Base-by-base conservation (phyloP, 495 filamentous ascomycete species). In the Daldinia bambusicola region DNA sequence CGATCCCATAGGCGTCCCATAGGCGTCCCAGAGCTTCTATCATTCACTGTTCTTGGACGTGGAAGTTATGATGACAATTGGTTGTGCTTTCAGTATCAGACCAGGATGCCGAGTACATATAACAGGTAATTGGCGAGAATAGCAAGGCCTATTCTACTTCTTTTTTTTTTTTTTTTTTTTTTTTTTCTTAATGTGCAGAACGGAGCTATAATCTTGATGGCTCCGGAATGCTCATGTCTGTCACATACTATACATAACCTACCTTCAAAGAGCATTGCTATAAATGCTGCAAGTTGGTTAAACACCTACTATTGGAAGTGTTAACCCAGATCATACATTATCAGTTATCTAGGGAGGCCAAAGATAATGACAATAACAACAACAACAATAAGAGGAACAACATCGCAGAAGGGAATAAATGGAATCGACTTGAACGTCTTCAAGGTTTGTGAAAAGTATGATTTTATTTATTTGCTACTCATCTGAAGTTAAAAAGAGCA, bases 401-500 rank as follows among this genome's bases (percentile, higher is more conserved):
- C 26, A 26, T 26, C 26, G n/a, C n/a, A n/a, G 18, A 52, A 31
- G 18, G 22, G 30, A 31, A 52, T 26, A 10, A 31, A 22, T 20
- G 34, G 16, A 10, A 38, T 30, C 20, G 50, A 53, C 40, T 43
- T n/a, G 40, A 7, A 43, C 34, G 7, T 36, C 26, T 48, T 60
- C 45, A 26, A 55, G 20, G 61, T 63, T 63, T 31, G 22, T 26
- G 51, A 63, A 63, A 43, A 63, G 36, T 51, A 55, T 41, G 50
- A 34, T 5, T 45, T n/a, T 1, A 20, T 45, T 30, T 7, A 7
- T 1, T 10, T 7, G 6, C 34, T 36, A 36, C 40, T 55, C 43
- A 13, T 52, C 50, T 55, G 37, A 63, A 45, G 50, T 41, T 63
- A 41, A 41, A 53, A 53, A 41, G 16, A 26, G 61, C 10, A 43